Evolutionary conservation across 306 rosid species (phyloP), one percentile per base, ranked within the genome.

Genomic region (Albizia julibrissin): DNA sequence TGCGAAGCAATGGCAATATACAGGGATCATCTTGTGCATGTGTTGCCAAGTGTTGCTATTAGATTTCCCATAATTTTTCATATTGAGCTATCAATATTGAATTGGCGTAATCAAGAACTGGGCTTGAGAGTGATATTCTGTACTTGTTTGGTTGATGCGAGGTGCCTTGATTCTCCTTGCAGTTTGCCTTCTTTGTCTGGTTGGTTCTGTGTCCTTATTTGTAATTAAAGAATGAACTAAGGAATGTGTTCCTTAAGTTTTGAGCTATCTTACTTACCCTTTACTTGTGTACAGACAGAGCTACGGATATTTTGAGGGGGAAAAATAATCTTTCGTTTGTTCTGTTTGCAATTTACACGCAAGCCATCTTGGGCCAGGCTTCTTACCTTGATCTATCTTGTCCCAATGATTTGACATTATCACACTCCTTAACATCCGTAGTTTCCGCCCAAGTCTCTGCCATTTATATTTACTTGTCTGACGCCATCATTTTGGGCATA

Each of bases 391-490:
- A 4, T 37, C 8, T 68, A 37, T 37, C 72, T 34, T 67, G 72
- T 67, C 40, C 40, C 31, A 29, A 29, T 64, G n/a, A 52, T 6
- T 29, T 15, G 69, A 29, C 69, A 62, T 14, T 14, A 4, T 64
- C 3, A 67, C 26, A 67, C 34, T 67, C 46, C 24, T 67, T 9
- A 16, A 66, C 72, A 33, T 34, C 72, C 18, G 5, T 67, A 33
- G 21, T 74, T 50, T 84, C 50, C 71, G 39, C 71, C 56, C 42
- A 7, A 54, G 84, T 46, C 33, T 73, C 78, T 46, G 75, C 15
- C 69, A 21, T 29, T 82, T 78, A 64, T 64, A 50, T 72, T 62
- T 50, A 78, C 40, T 43, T 76, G 72, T 68, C 64, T 83, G 75
- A 27, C 59, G 81, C 42, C 77, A 69, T 74, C 58, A 76, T 85